phyloP scores from a whole-genome alignment of 2,329 filamentous ascomycete genomes.

The Juglanconis sp. region DNA sequence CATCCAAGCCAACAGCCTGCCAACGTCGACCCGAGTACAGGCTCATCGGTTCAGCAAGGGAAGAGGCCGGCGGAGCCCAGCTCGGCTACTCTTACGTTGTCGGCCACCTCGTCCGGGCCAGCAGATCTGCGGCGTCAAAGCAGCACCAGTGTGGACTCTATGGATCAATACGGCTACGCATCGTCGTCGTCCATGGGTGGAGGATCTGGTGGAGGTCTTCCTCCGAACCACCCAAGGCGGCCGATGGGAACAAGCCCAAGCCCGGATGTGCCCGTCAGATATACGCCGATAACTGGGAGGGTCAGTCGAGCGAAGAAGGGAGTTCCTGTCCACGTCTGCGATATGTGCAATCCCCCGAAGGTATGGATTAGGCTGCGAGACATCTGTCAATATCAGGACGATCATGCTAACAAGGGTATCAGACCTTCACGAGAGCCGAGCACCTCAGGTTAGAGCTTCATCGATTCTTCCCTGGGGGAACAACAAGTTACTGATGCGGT shows the following conservation, averaged over 20 bases:
- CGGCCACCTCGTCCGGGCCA: conserved; percentile 25
- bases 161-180: conserved; percentile 41
- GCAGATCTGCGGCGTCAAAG: conserved; percentile 37
- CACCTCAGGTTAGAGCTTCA: conserved; percentile 51
- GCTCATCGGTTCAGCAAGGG: conserved; percentile 11
- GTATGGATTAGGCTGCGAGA: conserved; percentile 28
- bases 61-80: conserved; percentile 23
- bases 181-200: conserved; percentile 32
- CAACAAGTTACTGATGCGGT: conserved; percentile 25
- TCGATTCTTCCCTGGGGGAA: conserved; percentile 4
- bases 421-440: conserved; percentile 63
- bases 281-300: conserved; percentile 55
- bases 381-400: neutral
- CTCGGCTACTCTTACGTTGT: conserved; percentile 15
- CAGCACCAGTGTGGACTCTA: conserved; percentile 46
- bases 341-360: conserved; percentile 50
- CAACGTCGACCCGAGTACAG: conserved; percentile 24
- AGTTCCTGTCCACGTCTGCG: conserved; percentile 54
- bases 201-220: conserved; percentile 20
- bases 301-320: conserved; percentile 59
- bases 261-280: conserved; percentile 42
- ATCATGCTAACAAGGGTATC: conserved; percentile 21
- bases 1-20: conserved; percentile 22
- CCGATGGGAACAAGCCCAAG: conserved; percentile 35
- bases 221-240: conserved; percentile 34